Evolutionary conservation across 805 yeast genomes (phyloP).

Genomic region (Nakazawaea anatomiae): DNA sequence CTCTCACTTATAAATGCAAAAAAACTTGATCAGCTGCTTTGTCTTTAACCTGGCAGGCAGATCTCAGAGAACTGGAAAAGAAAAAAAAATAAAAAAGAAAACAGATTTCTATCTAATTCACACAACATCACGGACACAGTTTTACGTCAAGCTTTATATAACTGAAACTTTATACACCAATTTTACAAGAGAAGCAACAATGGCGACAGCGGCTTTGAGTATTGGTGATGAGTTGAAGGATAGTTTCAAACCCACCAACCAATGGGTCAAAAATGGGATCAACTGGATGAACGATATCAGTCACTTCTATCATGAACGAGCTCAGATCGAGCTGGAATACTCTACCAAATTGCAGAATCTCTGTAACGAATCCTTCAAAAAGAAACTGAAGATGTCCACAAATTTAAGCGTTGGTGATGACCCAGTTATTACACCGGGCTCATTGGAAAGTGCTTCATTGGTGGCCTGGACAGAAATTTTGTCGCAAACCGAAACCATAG

Average conservation of each 20-base stretch:
- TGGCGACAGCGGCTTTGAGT: conserved; percentile 16
- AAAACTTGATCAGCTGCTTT: too few species aligned
- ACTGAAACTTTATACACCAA: too few species aligned
- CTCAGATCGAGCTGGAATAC: conserved; percentile 79
- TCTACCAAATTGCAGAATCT: conserved; percentile 59
- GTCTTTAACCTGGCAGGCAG: too few species aligned
- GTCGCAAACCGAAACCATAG: conserved; percentile 73
- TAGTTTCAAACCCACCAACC: conserved; percentile 67
- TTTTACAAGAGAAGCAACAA: not conserved
- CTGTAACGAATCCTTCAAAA: conserved; percentile 64
- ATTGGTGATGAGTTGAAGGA: conserved; percentile 78
- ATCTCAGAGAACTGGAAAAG: too few species aligned
- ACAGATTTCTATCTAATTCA: too few species aligned
- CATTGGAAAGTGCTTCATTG: conserved; percentile 79
- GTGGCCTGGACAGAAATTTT: conserved; percentile 89
- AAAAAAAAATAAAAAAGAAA: too few species aligned
- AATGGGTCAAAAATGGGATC: conserved; percentile 73
- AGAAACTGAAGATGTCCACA: conserved; percentile 66
- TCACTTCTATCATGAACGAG: conserved; percentile 77
- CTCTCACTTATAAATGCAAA: too few species aligned
- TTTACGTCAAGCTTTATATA: too few species aligned
- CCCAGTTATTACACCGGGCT: conserved; percentile 92
- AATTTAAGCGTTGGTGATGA: conserved; percentile 81
- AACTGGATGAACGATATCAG: conserved; percentile 77
- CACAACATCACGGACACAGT: too few species aligned